Conservation (phyloP, 192 early-diverging fungal species). For the Entophlyctis luteolus region DNA sequence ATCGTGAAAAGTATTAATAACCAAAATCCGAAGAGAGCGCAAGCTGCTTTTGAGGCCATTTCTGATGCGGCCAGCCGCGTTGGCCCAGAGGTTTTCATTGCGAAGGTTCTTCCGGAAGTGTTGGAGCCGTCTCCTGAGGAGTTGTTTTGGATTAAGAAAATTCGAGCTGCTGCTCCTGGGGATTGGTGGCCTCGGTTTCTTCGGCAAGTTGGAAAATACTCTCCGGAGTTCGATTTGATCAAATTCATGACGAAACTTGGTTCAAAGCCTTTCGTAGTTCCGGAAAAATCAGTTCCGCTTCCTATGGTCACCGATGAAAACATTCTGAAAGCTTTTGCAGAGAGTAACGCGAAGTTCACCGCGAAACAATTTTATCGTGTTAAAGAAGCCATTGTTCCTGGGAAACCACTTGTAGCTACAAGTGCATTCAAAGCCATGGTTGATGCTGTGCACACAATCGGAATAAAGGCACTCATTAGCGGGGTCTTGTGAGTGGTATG, state of each 20-base stretch:
- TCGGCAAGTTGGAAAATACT: neutral
- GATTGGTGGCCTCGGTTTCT: slow-evolving; percentile 22
- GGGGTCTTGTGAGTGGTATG: neutral
- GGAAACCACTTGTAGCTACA: slow-evolving; percentile 15
- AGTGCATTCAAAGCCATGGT: neutral
- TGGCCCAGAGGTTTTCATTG: slow-evolving; percentile 10
- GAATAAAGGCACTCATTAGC: neutral
- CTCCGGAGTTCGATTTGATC: slow-evolving; percentile 9
- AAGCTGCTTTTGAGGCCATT: slow-evolving; percentile 19
- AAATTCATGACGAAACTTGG: slow-evolving; percentile 1
- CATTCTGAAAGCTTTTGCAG: slow-evolving; percentile 1
- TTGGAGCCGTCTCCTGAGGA: slow-evolving; percentile 2
- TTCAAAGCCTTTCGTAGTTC: neutral
- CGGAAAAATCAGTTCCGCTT: neutral
- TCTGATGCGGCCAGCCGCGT: slow-evolving; percentile 13
- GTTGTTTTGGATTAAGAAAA: slow-evolving; percentile 11
- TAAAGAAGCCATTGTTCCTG: slow-evolving; percentile 19
- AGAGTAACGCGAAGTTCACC: neutral
- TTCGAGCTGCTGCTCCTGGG: slow-evolving; percentile 8
- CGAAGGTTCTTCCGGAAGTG: neutral
- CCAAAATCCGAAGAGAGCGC: neutral
- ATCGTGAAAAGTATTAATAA: neutral
- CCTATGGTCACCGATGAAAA: slow-evolving; percentile 13
- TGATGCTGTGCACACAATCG: slow-evolving; percentile 14
- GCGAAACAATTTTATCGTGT: slow-evolving; percentile 6